phyloP scores from a whole-genome alignment of 2,329 filamentous ascomycete genomes.

The Myotisia sp. region DNA sequence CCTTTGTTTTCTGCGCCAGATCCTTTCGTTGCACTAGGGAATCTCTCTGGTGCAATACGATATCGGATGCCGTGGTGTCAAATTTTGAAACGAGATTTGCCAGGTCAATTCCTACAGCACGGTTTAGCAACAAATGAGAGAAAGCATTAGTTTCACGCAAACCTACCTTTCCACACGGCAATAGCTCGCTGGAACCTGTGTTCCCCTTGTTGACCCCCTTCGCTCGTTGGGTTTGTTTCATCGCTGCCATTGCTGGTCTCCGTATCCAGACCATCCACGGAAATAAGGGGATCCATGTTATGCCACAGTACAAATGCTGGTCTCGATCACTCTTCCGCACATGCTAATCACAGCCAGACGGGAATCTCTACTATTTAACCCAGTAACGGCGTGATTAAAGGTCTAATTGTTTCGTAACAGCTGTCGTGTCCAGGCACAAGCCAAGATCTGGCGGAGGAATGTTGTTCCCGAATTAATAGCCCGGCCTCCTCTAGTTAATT shows the following conservation, averaged over 20 bases:
- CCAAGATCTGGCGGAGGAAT: constrained; percentile 7
- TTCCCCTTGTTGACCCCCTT: constrained; percentile 40
- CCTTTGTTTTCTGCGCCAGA: constrained; percentile 96
- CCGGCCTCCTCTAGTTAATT: neutral
- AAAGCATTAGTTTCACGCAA: constrained; percentile 3
- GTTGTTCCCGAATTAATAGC: constrained; percentile 6
- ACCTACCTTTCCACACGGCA: constrained; percentile 81
- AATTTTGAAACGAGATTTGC: constrained; percentile 69
- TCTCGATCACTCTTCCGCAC: no score
- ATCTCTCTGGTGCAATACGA: constrained; percentile 83
- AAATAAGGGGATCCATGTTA: constrained; percentile 31
- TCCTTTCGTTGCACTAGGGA: constrained; percentile 95
- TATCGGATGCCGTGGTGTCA: constrained; percentile 87
- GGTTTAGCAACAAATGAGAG: neutral
- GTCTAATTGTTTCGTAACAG: no score
- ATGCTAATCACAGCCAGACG: no score
- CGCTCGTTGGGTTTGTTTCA: constrained; percentile 17
- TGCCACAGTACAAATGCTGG: neutral
- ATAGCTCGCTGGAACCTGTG: constrained; percentile 98
- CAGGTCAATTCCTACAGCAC: constrained; percentile 61
- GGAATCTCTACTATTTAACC: no score
- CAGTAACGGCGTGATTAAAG: no score
- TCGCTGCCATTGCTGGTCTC: constrained; percentile 4
- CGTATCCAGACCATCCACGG: constrained; percentile 27
- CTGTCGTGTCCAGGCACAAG: no score